Conservation (phyloP, 2,329 filamentous ascomycete species). For the Helotiales sp. region DNA sequence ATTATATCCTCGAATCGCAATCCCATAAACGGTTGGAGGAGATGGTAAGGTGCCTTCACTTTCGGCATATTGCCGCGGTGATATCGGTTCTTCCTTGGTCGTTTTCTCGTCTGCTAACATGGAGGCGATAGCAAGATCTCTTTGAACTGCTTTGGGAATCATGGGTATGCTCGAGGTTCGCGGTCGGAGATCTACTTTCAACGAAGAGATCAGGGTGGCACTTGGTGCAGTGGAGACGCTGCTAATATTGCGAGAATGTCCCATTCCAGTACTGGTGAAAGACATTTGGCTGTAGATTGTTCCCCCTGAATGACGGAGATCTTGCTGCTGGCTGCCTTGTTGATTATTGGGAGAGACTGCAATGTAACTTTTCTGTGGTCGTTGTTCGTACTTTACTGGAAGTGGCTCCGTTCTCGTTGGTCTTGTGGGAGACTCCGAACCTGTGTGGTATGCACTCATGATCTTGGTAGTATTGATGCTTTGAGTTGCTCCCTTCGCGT, state of each 20-base stretch:
- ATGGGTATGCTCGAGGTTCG: constrained; percentile 30
- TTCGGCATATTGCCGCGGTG: background rate
- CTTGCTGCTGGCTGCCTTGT: constrained; percentile 23
- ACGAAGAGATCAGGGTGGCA: constrained; percentile 3
- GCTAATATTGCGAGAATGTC: constrained; percentile 28
- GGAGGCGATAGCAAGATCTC: constrained; percentile 18
- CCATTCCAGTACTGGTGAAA: constrained; percentile 2
- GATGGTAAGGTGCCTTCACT: constrained; percentile 2
- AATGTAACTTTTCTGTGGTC: constrained; percentile 22
- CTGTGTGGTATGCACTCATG: constrained; percentile 1
- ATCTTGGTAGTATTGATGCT: background rate
- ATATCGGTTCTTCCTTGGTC: background rate
- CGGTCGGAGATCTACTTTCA: constrained; percentile 26
- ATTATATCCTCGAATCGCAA: constrained; percentile 17
- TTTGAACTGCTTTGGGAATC: constrained; percentile 14
- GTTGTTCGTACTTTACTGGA: background rate
- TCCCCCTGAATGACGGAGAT: constrained; percentile 33
- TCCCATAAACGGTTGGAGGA: background rate
- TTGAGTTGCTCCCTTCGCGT: background rate
- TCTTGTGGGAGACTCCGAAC: constrained; percentile 8
- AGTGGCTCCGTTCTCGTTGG: background rate
- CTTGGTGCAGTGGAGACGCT: constrained; percentile 32
- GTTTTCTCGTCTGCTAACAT: constrained; percentile 13
- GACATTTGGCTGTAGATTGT: constrained; percentile 30
- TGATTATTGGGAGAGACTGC: constrained; percentile 19